Conservation (phyloP, 2,329 filamentous ascomycete species). For the Cercospora janseana region DNA sequence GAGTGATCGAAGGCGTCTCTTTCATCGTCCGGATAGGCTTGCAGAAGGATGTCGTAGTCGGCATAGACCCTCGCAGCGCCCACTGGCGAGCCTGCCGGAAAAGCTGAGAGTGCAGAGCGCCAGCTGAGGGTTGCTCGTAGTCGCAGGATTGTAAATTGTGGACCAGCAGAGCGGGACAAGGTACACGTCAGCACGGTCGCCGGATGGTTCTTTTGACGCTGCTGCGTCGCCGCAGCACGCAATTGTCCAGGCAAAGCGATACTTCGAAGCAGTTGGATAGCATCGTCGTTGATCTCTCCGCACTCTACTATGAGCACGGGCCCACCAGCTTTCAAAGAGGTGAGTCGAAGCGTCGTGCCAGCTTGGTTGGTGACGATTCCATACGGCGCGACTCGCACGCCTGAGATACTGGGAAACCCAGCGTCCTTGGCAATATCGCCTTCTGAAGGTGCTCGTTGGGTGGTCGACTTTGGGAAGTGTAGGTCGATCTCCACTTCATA, state of each 20-base stretch:
- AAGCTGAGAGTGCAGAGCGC: constrained; percentile 35
- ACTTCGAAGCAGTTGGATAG: constrained; percentile 20
- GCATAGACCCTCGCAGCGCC: constrained; percentile 28
- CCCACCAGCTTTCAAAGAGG: constrained; percentile 18
- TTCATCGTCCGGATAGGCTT: constrained; percentile 28
- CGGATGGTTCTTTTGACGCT: constrained; percentile 19
- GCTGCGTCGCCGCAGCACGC: constrained; percentile 6
- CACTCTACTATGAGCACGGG: constrained; percentile 30
- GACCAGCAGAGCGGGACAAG: constrained; percentile 28
- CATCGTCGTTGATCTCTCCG: constrained; percentile 17
- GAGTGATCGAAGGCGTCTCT: constrained; percentile 26
- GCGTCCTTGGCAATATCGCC: constrained; percentile 25
- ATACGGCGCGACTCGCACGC: constrained; percentile 23
- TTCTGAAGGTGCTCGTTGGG: constrained; percentile 7
- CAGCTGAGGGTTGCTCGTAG: constrained; percentile 32
- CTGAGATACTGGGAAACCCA: constrained; percentile 24
- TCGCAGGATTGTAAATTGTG: constrained; percentile 30
- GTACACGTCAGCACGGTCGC: constrained; percentile 25
- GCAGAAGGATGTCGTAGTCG: constrained; percentile 30
- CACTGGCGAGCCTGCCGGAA: constrained; percentile 29
- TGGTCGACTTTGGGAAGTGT: constrained; percentile 29
- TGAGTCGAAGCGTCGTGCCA: constrained; percentile 25
- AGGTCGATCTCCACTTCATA: constrained; percentile 32
- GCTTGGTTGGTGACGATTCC: constrained; percentile 22
- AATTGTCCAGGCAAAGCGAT: constrained; percentile 23